These are phyloP conservation scores for Fusarium solani-melongenae DNA, from an alignment of 2,329 filamentous ascomycete genomes.

Conservation along the genomic window DNA sequence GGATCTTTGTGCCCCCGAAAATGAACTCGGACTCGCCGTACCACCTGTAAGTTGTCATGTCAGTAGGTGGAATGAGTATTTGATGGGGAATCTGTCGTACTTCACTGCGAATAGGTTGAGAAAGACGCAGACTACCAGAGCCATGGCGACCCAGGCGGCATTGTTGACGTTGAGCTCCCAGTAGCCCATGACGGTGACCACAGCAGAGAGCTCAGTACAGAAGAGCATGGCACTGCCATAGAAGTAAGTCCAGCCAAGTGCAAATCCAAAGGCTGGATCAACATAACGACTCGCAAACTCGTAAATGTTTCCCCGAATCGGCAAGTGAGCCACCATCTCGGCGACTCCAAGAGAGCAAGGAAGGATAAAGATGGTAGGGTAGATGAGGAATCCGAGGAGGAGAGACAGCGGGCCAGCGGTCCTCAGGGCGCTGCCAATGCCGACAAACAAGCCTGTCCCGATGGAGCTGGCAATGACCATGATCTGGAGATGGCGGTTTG, in stretches of 20 bases:
- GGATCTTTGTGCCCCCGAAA: neutral
- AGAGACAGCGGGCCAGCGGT: neutral
- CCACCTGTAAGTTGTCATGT: neutral
- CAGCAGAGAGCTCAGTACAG: neutral
- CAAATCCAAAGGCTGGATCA: neutral
- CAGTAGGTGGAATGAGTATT: neutral
- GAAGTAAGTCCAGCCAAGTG: neutral
- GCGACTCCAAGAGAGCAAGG: neutral
- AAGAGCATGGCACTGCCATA: neutral
- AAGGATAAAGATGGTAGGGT: neutral
- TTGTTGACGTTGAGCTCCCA: neutral
- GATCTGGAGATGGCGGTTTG: conserved; percentile 55
- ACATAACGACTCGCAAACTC: neutral
- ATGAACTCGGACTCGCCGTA: neutral
- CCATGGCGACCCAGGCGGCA: neutral
- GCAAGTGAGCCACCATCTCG: neutral
- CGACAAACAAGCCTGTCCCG: conserved; percentile 41
- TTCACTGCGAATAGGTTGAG: neutral
- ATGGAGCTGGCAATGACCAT: conserved; percentile 59
- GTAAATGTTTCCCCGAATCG: neutral
- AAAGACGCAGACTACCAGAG: neutral
- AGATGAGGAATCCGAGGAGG: neutral
- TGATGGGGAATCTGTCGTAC: neutral
- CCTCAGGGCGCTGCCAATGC: neutral
- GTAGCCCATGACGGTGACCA: neutral